Conservation (phyloP, 176 grass and related monocot genomes). For the Luzula sylvatica region DNA sequence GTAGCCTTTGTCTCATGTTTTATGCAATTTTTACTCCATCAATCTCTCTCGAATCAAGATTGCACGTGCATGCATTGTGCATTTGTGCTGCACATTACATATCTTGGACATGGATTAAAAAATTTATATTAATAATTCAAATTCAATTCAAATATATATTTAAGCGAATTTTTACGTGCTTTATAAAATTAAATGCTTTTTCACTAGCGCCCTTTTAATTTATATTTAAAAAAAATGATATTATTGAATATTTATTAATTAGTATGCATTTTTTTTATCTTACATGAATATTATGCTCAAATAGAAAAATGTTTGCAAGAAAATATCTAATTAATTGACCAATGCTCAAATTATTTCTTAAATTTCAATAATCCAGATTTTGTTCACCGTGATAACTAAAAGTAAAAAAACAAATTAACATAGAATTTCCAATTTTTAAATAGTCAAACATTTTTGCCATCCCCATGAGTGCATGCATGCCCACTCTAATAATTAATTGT, state of each 20-base stretch:
- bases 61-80: conserved; percentile 22
- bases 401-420: too few species aligned
- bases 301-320: conserved; percentile 1
- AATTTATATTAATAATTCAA: too few species aligned
- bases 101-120: too few species aligned
- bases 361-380: too few species aligned
- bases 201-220: too few species aligned
- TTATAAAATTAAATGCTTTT: too few species aligned
- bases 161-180: too few species aligned
- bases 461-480: conserved; percentile 22
- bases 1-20: neutral
- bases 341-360: neutral
- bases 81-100: too few species aligned
- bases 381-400: too few species aligned
- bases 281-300: conserved; percentile 3
- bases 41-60: neutral
- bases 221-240: neutral
- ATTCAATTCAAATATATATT: too few species aligned
- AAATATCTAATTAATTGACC: neutral
- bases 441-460: conserved; percentile 18
- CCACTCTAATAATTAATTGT: conserved; percentile 14
- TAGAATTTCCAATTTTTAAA: too few species aligned
- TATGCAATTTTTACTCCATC: conserved; percentile 7
- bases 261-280: neutral
- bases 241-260: neutral